Evolutionary conservation across 2,329 filamentous ascomycete species (phyloP).

Genomic region (Ceratocystis ficicola): DNA sequence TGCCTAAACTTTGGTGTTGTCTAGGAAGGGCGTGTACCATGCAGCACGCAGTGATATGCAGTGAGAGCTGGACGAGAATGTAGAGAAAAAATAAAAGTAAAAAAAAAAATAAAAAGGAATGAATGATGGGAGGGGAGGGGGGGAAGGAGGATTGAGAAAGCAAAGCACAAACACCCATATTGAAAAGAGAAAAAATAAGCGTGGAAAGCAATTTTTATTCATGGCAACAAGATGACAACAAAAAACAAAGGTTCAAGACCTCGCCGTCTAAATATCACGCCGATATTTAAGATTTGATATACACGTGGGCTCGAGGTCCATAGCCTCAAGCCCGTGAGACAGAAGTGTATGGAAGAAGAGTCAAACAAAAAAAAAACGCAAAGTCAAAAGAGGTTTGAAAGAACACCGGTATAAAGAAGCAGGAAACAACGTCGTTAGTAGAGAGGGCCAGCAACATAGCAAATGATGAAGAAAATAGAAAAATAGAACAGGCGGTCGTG

Average conservation of each 20-base stretch:
- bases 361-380: background rate
- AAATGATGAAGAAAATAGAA: background rate
- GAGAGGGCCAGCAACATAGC: background rate
- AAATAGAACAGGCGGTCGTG: background rate
- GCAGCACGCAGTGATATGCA: slow-evolving; percentile 7
- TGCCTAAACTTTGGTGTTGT: background rate
- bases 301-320: background rate
- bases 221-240: background rate
- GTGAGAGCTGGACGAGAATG: background rate
- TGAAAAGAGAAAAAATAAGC: background rate
- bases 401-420: slow-evolving; percentile 11
- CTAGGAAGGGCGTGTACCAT: background rate
- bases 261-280: slow-evolving; percentile 1
- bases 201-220: slow-evolving; percentile 1
- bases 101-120: background rate
- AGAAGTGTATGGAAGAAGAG: background rate
- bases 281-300: background rate
- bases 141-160: background rate
- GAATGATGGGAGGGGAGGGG: too few relatives aligned
- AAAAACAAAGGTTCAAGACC: background rate
- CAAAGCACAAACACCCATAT: background rate
- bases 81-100: background rate
- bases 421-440: background rate
- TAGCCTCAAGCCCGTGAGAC: background rate
- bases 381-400: background rate